phyloP scores from a whole-genome alignment of 2,329 filamentous ascomycete genomes.

The Aspergillus fructus region DNA sequence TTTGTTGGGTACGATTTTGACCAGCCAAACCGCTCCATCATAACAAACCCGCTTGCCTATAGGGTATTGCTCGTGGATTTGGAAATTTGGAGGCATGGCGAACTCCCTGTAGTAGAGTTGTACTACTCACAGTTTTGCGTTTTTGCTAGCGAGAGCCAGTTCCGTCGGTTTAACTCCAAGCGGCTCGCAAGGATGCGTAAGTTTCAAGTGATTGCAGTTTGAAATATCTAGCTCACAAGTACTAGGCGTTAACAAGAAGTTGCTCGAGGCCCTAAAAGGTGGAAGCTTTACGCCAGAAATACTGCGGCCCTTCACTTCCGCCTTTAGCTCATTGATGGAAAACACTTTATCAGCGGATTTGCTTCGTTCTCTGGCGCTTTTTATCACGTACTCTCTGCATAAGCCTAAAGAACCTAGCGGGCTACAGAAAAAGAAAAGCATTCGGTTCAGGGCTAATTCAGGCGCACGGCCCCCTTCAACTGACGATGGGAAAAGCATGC shows the following conservation, averaged over 20 bases:
- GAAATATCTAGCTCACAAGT: conserved; percentile 18
- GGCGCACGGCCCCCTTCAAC: conserved; percentile 35
- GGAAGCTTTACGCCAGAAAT: conserved; percentile 73
- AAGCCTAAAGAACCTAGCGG: conserved; percentile 48
- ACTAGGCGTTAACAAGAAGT: conserved; percentile 80
- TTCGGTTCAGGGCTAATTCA: conserved; percentile 33
- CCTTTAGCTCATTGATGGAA: conserved; percentile 76
- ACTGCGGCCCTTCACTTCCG: conserved; percentile 71
- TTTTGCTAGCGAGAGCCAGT: conserved; percentile 86
- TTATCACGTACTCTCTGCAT: conserved; percentile 90
- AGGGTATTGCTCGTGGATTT: conserved; percentile 87
- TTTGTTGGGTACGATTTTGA: conserved; percentile 86
- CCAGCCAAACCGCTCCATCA: conserved; percentile 82
- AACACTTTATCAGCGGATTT: conserved; percentile 81
- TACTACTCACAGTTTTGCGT: conserved; percentile 92
- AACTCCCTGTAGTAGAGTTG: conserved; percentile 73
- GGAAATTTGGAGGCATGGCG: conserved; percentile 85
- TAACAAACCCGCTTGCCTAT: conserved; percentile 94
- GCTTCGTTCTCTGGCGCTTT: conserved; percentile 81
- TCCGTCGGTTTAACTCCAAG: conserved; percentile 87
- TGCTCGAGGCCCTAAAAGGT: conserved; percentile 86
- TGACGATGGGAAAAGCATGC: conserved; percentile 35
- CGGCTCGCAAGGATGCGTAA: conserved; percentile 86
- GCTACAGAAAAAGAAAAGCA: conserved; percentile 49
- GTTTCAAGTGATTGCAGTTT: conserved; percentile 30